Base-by-base conservation (phyloP, 352 stramenopile species). In the Hyaloperonospora arabidopsidis region DNA sequence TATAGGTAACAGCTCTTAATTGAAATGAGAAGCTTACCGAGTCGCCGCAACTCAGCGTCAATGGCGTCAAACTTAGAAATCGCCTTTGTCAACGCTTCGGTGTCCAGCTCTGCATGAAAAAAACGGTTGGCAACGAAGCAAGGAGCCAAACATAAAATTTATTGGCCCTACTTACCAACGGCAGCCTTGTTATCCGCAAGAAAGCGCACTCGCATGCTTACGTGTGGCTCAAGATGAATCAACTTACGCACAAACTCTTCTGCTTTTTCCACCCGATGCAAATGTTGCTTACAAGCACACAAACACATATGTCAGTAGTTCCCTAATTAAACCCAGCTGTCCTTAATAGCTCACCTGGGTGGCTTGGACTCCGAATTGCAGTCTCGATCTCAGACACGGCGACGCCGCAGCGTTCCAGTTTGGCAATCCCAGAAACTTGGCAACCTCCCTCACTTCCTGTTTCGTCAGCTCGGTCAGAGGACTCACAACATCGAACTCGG, bases 381-480 rank as follows among this genome's bases (percentile, higher is more conserved):
- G 68, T 32, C 96, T 79, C 21, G 92, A 98, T 21, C 96, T 76
- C 47, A 99, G 61, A 75, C 96, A 99, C 7, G 96, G 96, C 5
- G 93, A 98, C 15, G 96, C 96, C 0, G 96, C 95, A 19, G 85
- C 74, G 61, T 98, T 96, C 89, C 93, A 98, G 70, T 98, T 99
- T 1, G 86, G 84, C 5, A 99, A 63, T 25, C 87, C 89, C 13
- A 98, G 59, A 44, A 93, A 87, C 46, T 93, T 93, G 11, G 93
- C 89, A 25, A 91, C 68, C 61, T 89, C 72, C 28, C 79, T 70
- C 43, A 97, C 93, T 56, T 97, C 62, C 8, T 73, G 64, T 66
- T 98, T 98, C 3, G 87, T 86, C 12, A 98, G 77, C 1, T 73
- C 54, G 46, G 79, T 70, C 15, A 98, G 67, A 11, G 95, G 95